Percentiles rank a stretch among this genome's conserved stretches.
Conservation (phyloP, 176 grass and related monocot genomes). For the Triticum dicoccoides region DNA sequence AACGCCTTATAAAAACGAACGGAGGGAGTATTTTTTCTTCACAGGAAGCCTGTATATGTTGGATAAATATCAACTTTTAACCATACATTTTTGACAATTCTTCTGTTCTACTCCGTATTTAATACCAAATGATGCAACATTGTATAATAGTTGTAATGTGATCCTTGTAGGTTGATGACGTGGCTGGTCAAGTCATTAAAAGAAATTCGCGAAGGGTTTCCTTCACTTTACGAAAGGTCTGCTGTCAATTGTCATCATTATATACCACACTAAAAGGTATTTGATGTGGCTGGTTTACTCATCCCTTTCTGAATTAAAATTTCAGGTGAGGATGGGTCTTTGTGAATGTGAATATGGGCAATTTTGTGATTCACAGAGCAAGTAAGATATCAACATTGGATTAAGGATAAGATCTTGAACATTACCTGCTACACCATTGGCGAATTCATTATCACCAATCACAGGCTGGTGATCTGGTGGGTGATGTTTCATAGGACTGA, state of each 20-base stretch:
- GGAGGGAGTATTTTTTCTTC: neutral
- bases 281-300: neutral
- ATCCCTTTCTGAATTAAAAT: neutral
- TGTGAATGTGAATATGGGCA: constrained; percentile 67
- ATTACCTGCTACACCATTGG: constrained; percentile 6
- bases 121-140: neutral
- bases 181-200: constrained; percentile 59
- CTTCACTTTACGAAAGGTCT: constrained; percentile 92
- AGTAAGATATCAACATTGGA: constrained; percentile 20
- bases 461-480: neutral
- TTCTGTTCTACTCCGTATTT: neutral
- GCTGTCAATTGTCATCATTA: constrained; percentile 61
- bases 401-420: neutral
- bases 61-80: neutral
- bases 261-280: constrained; percentile 92
- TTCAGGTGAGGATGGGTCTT: constrained; percentile 70
- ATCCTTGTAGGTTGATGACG: constrained; percentile 57
- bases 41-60: neutral
- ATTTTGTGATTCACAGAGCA: constrained; percentile 80
- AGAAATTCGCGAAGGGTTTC: constrained; percentile 78
- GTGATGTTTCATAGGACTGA: neutral
- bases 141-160: neutral
- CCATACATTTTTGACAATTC: neutral
- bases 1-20: no score
- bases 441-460: neutral